Evolutionary conservation across 345 rosid species (phyloP), one percentile per base, ranked within the genome.

Genomic region (Lagerstroemia speciosa): DNA sequence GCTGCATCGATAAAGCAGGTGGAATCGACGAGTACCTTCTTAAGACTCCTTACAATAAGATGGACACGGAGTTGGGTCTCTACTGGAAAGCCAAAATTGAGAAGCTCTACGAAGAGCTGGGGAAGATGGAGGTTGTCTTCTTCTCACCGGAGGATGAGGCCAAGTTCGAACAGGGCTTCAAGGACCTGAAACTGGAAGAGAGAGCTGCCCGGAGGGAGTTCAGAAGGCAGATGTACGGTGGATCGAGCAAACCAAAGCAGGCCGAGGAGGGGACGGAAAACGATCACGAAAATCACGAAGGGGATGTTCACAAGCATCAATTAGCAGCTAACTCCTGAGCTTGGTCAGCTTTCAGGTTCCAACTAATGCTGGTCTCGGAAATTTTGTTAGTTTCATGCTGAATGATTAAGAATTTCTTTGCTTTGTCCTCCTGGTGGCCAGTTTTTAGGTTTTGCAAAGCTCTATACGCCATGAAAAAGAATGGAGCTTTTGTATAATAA

Each of bases 1-100:
- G 99, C 40, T 94, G 96, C 91, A 87, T 94, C n/a, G 99, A 94
- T 82, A 94, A 91, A 81, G 97, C 88, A 58, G 99, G 96, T 58
- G 99, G 99, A 26, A 83, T 91, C 24, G 99, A 94, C 45, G 99
- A 94, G 83, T 94, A 94, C 79, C 76, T 94, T 71, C 83, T 94
- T 33, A 91, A 85, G 78, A 91, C 97, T 71, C 99, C 99, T 7
- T 94, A 91, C 81, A 84, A 88, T 20, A 94, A 91, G 79, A 91
- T 94, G 98, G 92, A 91, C 79, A 86, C 98, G 4, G 96, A 91
- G 74, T 82, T 86, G 84, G 98, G 98, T 66, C 84, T 94, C 22
- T 80, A 70, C 68, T 94, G 98, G 99, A 94, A 94, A 81, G 73
- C 96, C 57, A 91, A 91, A 81, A 85, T 94, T 3, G 98, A 94